Base-by-base conservation (phyloP, 331 rosid species). In the Malus hybrid region DNA sequence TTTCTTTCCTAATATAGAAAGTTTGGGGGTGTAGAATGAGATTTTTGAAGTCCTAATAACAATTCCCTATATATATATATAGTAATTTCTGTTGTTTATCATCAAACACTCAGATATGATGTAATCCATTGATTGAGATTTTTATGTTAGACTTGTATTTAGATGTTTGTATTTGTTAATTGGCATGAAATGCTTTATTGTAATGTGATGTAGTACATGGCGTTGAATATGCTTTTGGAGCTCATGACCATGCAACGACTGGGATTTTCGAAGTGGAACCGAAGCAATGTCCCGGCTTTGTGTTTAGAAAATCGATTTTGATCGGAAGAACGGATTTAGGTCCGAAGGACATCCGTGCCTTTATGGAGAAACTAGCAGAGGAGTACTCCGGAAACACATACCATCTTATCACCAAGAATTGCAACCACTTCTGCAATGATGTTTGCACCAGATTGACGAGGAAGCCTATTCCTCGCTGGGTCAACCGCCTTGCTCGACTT, bases 241-340 rank as follows among this genome's bases (percentile, higher is more conserved):
- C 99, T 3, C 99, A 94, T 72, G 99, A 94, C 32, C 90, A 86
- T 48, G 59, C 89, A 59, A 81, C 92, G 3, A 88, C 97, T 3
- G 99, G 99, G 36, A 94, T 94, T 65, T 94, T 94, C 64, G 96
- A 92, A 81, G 97, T 94, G 73, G 96, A 92, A 70, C 97, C 99
- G 4, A 87, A 83, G 57, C 77, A 80, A 62, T 94, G 99, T 72
- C 99, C 99, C 9, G 99, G 99, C 16, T 94, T 94, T 78, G 88
- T 96, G 34, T 94, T 91, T 73, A 89, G 99, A 60, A 94, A 94
- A 73, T 92, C 97, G 2, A 84, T 94, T 77, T 80, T 85, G 80
- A 89, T 94, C 1, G 99, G 99, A 73, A 84, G 84, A 74, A 94
- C 97, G 6, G 91, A 94, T 86, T 81, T 90, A 24, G 91, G 87